Evolutionary conservation across 2,329 filamentous ascomycete species (phyloP).

Genomic region (Talaromyces sp.): DNA sequence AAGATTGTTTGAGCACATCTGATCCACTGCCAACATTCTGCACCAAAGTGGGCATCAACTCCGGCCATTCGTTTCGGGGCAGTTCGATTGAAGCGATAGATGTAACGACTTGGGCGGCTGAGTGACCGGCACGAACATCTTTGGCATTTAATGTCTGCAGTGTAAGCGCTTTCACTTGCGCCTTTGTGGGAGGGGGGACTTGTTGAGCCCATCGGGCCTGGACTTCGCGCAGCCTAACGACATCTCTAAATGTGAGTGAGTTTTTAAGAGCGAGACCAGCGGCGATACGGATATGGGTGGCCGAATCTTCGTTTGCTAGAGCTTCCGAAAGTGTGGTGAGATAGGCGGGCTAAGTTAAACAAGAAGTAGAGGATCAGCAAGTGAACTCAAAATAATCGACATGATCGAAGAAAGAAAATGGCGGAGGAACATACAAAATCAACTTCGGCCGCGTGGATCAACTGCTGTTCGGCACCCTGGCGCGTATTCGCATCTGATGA

Average conservation of each 20-base stretch:
- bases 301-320: slow-evolving; percentile 82
- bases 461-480: slow-evolving; percentile 88
- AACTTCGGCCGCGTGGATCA: slow-evolving; percentile 82
- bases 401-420: neutral
- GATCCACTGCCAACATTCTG: slow-evolving; percentile 85
- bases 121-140: slow-evolving; percentile 77
- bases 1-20: slow-evolving; percentile 88
- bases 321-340: slow-evolving; percentile 87
- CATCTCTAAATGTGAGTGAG: slow-evolving; percentile 91
- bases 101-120: slow-evolving; percentile 90
- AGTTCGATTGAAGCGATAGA: slow-evolving; percentile 93
- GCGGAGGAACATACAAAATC: slow-evolving; percentile 71
- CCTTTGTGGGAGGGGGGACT: slow-evolving; percentile 76
- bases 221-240: slow-evolving; percentile 76
- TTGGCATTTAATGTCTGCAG: slow-evolving; percentile 76
- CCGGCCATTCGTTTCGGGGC: slow-evolving; percentile 85
- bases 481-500: slow-evolving; percentile 76
- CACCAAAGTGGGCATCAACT: slow-evolving; percentile 83
- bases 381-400: neutral
- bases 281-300: slow-evolving; percentile 81
- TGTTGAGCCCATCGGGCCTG: slow-evolving; percentile 89
- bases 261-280: slow-evolving; percentile 97
- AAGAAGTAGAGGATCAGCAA: slow-evolving; percentile 24
- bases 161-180: slow-evolving; percentile 81
- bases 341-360: slow-evolving; percentile 69